Evolutionary conservation across 441 rosid species (phyloP), one percentile per base, ranked within the genome.

Genomic region (Aquilaria agallochum): DNA sequence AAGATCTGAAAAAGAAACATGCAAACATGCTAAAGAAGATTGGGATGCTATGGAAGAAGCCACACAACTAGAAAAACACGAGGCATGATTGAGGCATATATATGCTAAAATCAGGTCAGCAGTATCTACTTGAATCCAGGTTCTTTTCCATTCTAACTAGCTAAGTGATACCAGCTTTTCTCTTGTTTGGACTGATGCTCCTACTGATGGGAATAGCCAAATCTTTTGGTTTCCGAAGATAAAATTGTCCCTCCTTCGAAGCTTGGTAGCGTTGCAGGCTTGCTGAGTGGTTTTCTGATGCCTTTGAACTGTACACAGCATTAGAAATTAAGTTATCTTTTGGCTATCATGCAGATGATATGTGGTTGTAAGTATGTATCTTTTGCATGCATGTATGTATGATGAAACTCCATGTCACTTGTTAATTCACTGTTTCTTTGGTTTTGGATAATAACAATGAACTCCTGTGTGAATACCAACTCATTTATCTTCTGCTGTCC

Each of bases 1-100:
- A 78, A 48, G 91, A 79, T 3, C 62, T 74, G 75, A 87, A 80
- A 84, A 87, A 85, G 83, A 87, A 81, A 62, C 83, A 87, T 10
- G 91, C 82, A 44, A 87, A 83, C 64, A 69, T 87, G 85, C 82
- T 87, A 4, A 87, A 81, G 79, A 87, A 87, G 80, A 73, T 87
- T 46, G 95, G 95, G 14, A 87, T 83, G 47, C 65, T 87, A 63
- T 87, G 95, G 95, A 87, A 83, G 84, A 87, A 83, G 72, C 84
- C 78, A 11, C 87, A 80, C 73, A 85, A 85, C 68, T 87, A 81
- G 72, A 59, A 54, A 55, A 69, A 45, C 51, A 40, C 6, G 32
- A 62, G 59, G 55, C 59, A 69, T 53, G 27, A 70, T 66, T 31
- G 31, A 42, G 27, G 45, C 34, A 42, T 15, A 36, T 31, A 12